Base-by-base conservation (phyloP, 305 asterid species). In the Fraxinus paxiana region DNA sequence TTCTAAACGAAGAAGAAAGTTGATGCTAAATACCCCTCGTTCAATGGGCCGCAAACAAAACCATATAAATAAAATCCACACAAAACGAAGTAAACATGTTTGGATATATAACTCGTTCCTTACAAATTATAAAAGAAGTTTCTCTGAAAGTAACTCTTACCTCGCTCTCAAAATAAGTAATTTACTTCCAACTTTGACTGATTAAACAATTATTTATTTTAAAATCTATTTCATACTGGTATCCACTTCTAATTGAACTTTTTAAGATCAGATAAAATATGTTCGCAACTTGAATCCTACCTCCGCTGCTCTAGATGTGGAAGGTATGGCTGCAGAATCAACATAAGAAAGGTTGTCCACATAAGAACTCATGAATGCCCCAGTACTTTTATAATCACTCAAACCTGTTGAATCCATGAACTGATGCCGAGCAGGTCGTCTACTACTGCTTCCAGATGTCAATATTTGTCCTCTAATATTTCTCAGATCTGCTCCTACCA, bases 251-350 rank as follows among this genome's bases (percentile, higher is more conserved):
- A 70, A 70, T 30, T n/a, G 6, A 31, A 31, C 41, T 6, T 70
- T 70, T 31, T 31, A 26, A 67, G 70, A 65, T 65, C 33, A 12
- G 71, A 7, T 10, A 65, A 10, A 65, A 70, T 12, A 33, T 70
- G 46, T 31, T 30, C 13, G n/a, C 8, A 77, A 8, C 17, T 38
- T n/a, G 26, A 56, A 33, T 67, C 83, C 83, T 81, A 96, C 99
- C 97, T 92, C 99, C 5, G 88, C 84, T 33, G 85, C 90, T 81
- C 88, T 90, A 61, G 97, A 94, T 85, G 97, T 86, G 82, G 94
- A 89, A 82, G 93, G 97, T 73, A 90, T 37, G 78, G 94, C 87
- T 35, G 91, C 87, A 43, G 97, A 88, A 85, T 91, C 97, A 79
- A 88, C 92, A 76, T 84, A 91, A 73, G 84, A 80, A 18, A 87